A percentile compares a stretch with the other conserved stretches of the same genome.
Evolutionary conservation across 1,284 basidiomycete genomes (phyloP).

Genomic region (Dichomitus squalens): DNA sequence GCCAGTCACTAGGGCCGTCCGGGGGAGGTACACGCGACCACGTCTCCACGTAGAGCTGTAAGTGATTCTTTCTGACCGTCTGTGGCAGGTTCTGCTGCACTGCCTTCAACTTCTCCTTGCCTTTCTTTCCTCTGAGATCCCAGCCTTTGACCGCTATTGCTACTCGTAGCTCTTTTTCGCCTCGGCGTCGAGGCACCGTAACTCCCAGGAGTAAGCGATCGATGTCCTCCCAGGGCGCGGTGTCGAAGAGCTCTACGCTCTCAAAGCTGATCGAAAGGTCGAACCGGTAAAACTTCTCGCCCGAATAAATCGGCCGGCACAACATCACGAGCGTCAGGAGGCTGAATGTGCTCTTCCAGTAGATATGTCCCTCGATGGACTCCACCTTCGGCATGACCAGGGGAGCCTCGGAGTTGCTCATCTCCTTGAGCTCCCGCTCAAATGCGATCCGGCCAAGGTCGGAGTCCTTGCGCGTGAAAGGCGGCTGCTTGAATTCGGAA

Average conservation of each 20-base stretch:
- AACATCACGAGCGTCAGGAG: conserved; percentile 8
- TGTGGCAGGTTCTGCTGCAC: neutral
- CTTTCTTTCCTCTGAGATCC: neutral
- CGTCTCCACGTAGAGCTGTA: neutral
- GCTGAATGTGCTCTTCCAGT: conserved; percentile 10
- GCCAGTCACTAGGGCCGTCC: neutral
- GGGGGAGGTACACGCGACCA: neutral
- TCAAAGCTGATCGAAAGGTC: conserved; percentile 5
- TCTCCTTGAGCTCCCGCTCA: conserved; percentile 3
- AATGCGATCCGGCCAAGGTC: conserved; percentile 2
- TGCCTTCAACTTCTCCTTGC: neutral
- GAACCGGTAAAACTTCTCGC: neutral
- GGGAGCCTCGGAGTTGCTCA: neutral
- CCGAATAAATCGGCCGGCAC: neutral
- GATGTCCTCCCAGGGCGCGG: conserved; percentile 10
- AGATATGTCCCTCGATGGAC: conserved; percentile 1
- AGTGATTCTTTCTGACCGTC: neutral
- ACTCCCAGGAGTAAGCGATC: conserved; percentile 2
- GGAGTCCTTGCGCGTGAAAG: neutral
- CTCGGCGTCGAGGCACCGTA: neutral
- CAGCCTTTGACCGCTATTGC: conserved; percentile 1
- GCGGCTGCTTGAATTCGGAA: neutral
- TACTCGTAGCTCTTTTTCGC: neutral
- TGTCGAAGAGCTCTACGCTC: conserved; percentile 4
- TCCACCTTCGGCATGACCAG: conserved; percentile 9